These are phyloP conservation scores for Laguncularia racemosa DNA, from an alignment of 345 rosid genomes.

Conservation along the genomic window DNA sequence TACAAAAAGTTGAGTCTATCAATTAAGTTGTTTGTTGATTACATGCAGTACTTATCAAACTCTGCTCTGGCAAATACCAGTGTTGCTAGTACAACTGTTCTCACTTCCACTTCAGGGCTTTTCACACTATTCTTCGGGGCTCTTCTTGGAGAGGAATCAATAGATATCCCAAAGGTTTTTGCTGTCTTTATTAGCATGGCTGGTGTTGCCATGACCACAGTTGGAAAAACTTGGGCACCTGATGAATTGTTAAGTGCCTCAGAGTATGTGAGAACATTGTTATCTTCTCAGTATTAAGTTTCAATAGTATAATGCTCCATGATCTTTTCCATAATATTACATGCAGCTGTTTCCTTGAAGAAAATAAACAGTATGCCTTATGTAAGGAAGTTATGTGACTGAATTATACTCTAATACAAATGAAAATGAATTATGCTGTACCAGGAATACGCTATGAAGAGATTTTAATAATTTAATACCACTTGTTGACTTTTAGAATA, in stretches of 20 bases:
- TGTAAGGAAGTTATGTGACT: no score
- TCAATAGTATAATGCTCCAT: no score
- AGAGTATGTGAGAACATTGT: constrained; percentile 28
- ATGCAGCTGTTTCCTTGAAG: no score
- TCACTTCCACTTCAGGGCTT: constrained; percentile 57
- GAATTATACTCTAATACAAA: no score
- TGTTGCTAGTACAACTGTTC: constrained; percentile 62
- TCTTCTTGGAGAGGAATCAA: constrained; percentile 49
- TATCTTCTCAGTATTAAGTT: background rate
- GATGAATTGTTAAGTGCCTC: constrained; percentile 36
- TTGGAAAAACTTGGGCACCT: constrained; percentile 54
- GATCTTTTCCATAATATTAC: no score
- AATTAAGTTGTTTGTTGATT: background rate
- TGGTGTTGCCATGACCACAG: constrained; percentile 65
- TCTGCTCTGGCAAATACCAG: constrained; percentile 63
- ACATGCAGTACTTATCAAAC: constrained; percentile 46
- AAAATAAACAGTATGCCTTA: no score
- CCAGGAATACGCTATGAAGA: no score
- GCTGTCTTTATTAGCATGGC: constrained; percentile 59
- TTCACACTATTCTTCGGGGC: constrained; percentile 62
- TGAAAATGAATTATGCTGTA: no score
- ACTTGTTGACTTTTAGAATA: no score
- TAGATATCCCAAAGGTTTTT: constrained; percentile 38
- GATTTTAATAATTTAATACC: no score
- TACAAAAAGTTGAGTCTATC: constrained; percentile 1